Evolutionary conservation across 2,329 filamentous ascomycete species (phyloP), one percentile per base, ranked within the genome.

Genomic region (Fusarium domesticum): DNA sequence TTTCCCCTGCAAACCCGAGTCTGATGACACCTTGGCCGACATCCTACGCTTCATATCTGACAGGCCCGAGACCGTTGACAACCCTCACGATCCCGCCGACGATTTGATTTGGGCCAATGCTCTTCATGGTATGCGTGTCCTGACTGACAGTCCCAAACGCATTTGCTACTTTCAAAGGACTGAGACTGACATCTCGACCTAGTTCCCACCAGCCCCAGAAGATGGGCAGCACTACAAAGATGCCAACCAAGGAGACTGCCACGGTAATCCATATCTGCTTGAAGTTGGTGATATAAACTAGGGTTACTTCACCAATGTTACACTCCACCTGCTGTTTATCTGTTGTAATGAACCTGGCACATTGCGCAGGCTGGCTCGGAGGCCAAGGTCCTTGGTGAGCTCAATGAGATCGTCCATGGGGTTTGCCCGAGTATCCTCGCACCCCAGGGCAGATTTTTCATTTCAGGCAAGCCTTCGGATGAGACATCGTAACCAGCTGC

Each of bases 151-250:
- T 54, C 7, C 52, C 52, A 31, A 58, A 58, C 4, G 54, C 55
- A 25, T 57, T 58, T 2, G 54, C 54, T 7, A 58, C 50, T 36
- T 58, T 54, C 0, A 58, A 35, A 0, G 54, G 55, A 8, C 52
- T 58, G 0, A 58, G 28, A 18, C 54, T 58, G 2, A 58, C 55
- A n/a, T 50, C 50, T 35, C 54, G 38, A 1, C 54, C 55, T 2
- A 58, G 37, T 17, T 58, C 54, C 55, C 55, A 58, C 55, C 55
- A 58, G 2, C 55, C 55, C 54, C 52, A 58, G 20, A 58, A 58
- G 1, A 46, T 49, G 0, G 54, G 55, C 0, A 58, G 33, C 0
- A 58, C 55, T 0, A 47, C 18, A 2, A 58, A 47, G 8, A 58
- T 49, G 0, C 55, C 55, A 0, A 58, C 25, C 1, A 57, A 41